Base-by-base conservation (phyloP, 495 filamentous ascomycete genomes). In the Daldinia decipiens region DNA sequence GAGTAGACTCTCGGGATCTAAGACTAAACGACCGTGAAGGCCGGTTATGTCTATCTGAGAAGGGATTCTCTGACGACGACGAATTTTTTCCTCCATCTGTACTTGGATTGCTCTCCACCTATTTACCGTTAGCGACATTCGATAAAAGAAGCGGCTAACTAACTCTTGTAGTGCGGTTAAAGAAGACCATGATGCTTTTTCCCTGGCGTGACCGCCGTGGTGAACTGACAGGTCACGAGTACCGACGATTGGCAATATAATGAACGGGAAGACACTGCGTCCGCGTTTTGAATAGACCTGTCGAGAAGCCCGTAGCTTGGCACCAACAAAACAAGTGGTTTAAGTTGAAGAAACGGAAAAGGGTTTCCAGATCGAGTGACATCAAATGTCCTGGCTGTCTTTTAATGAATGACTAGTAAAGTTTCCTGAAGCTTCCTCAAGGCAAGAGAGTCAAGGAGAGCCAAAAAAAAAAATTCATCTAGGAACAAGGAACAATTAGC, bases 331-430 rank as follows among this genome's bases (percentile, higher is more conserved):
- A 53, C 5, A 17, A 32, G 50, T 36, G 26, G 7, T 47, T 47
- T 47, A 3, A 19, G 43, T 47, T 47, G 21, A 21, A 17, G 43
- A 45, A 11, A 45, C 17, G 32, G 9, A 52, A 52, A 58, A 50
- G 38, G 36, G 15, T 34, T 40, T 56, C 26, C 5, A 59, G 50
- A 58, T 31, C 51, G 51, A 67, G 29, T 17, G 68, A 45, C 17
- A 53, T 54, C 32, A 38, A 26, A 12, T 2, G 34, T 29, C 29
- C 56, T 57, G 52, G 11, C 34, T 62, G 24, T 17, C 36, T 59
- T 32, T 26, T 66, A 71, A 62, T 47, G 62, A 71, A 62, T 59
- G 62, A 66, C 62, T 71, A 71, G 39, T n/a, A 11, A 45, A 52
- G 34, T 21, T 32, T 60, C 39, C 51, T 27, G 15, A 21, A 45